These are phyloP conservation scores for Pistacia integerrima DNA, from an alignment of 345 rosid genomes.

Conservation along the genomic window DNA sequence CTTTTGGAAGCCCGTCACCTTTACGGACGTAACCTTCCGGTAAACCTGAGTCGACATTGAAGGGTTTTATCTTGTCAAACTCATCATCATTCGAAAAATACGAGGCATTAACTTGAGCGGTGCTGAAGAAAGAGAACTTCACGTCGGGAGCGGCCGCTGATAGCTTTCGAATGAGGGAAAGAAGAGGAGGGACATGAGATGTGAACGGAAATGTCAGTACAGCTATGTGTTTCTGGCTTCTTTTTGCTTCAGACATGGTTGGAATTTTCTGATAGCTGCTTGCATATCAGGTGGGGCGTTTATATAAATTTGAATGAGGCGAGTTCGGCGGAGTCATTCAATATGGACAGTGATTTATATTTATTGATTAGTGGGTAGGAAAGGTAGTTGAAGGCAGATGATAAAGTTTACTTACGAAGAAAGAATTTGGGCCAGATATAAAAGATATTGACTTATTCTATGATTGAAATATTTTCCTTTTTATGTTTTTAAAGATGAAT, in stretches of 20 bases:
- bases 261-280: too few relatives aligned
- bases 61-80: conserved; percentile 23
- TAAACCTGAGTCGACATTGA: conserved; percentile 38
- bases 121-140: conserved; percentile 44
- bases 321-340: too few relatives aligned
- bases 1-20: conserved; percentile 20
- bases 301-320: too few relatives aligned
- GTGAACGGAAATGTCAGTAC: conserved; percentile 44
- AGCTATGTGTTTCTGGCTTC: conserved; percentile 25
- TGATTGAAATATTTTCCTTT: too few relatives aligned
- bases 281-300: too few relatives aligned
- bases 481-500: too few relatives aligned
- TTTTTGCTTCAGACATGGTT: background rate
- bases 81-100: background rate
- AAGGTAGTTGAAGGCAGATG: too few relatives aligned
- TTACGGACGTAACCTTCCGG: conserved; percentile 32
- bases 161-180: conserved; percentile 25
- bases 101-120: conserved; percentile 31
- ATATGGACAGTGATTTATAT: too few relatives aligned
- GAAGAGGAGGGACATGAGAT: conserved; percentile 42
- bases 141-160: conserved; percentile 21
- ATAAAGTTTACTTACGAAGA: too few relatives aligned
- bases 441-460: too few relatives aligned
- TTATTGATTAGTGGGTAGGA: too few relatives aligned
- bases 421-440: too few relatives aligned